A percentile compares a stretch with the other conserved stretches of the same genome.
These are phyloP conservation scores for Adansonia grandidieri DNA, from an alignment of 441 rosid genomes.

Conservation along the genomic window DNA sequence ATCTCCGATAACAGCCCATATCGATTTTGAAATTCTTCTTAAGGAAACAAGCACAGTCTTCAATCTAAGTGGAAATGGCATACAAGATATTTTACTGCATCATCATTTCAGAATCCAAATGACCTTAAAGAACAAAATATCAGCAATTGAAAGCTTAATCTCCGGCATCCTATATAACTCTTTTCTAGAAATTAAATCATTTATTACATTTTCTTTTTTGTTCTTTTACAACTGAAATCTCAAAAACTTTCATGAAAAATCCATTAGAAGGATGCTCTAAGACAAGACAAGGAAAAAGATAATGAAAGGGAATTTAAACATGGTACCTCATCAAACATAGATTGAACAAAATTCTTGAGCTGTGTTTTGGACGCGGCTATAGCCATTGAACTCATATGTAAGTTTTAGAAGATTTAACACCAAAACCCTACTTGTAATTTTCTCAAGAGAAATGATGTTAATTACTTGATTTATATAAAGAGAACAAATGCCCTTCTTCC, in stretches of 20 bases:
- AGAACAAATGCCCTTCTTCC: neutral
- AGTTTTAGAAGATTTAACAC: neutral
- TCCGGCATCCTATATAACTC: neutral
- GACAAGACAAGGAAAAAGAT: neutral
- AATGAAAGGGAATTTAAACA: too few relatives aligned
- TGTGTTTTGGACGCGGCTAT: constrained; percentile 35
- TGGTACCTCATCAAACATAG: constrained; percentile 46
- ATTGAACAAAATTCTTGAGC: constrained; percentile 31
- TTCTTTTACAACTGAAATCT: neutral
- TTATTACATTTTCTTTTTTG: neutral
- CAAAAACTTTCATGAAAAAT: neutral
- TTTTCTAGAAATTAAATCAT: neutral
- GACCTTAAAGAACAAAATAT: neutral
- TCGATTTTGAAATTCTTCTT: neutral
- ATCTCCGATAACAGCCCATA: neutral
- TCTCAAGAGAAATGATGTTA: neutral
- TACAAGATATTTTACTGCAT: neutral
- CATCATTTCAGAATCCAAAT: neutral
- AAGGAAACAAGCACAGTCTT: neutral
- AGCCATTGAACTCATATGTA: constrained; percentile 27
- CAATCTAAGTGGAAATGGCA: neutral
- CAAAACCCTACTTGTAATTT: neutral
- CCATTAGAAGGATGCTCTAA: neutral
- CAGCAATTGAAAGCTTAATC: neutral
- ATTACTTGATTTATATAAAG: neutral